Evolutionary conservation across 805 yeast genomes (phyloP), one percentile per base, ranked within the genome.

Genomic region (Hanseniaspora taiwanica): DNA sequence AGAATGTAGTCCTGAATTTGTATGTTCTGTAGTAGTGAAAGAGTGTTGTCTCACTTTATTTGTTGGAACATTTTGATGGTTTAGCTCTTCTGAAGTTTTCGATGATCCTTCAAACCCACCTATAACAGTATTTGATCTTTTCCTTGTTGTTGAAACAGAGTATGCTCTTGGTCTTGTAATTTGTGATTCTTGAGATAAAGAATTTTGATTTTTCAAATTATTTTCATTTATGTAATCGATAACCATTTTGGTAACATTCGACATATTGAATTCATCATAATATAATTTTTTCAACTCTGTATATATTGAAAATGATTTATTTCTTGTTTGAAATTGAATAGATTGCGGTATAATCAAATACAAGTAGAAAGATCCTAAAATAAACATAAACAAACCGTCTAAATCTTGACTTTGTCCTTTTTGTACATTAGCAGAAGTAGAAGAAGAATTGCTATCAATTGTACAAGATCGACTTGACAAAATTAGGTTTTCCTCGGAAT

Each of bases 311-410:
- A 56, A 60, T 41, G 62, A 60, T 44, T 60, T 64, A 44, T 64
- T 64, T 46, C 59, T 60, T 21, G 64, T 51, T 42, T 62, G 65
- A 40, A 63, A 65, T 44, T 64, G 68, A 23, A 59, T 59, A 4
- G 66, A 63, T 29, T 47, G 55, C 10, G 69, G 69, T 12, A 65
- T 58, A 8, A 63, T 56, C 20, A 62, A 47, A 45, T 53, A 62
- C 2, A 65, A 42, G 40, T 61, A 60, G 43, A 58, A 59, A 35
- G 63, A 52, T 1, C 68, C 68, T 6, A 62, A 52, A 7, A 63
- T 58, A 40, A 52, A 64, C 17, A 58, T 55, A 27, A 51, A 51
- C 31, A 65, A 45, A 10, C 60, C 56, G 9, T 16, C 10, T 12
- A 31, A 16, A 13, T 31, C 17, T 16, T 31, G 18, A 10, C 8